Base-by-base conservation (phyloP, 441 rosid species). In the Erysimum pusillum region DNA sequence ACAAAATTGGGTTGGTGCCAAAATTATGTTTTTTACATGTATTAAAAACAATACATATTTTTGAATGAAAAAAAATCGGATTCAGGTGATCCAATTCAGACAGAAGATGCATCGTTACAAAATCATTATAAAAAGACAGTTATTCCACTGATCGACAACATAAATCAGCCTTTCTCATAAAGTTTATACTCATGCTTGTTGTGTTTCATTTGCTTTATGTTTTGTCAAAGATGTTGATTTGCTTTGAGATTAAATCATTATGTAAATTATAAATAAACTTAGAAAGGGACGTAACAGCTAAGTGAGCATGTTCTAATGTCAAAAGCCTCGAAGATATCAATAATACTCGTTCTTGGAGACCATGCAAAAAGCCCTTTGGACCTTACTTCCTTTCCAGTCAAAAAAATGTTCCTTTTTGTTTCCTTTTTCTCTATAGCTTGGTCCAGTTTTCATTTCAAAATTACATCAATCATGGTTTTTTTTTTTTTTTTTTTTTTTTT, bases 291-390 rank as follows among this genome's bases (percentile, higher is more conserved):
- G 56, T 70, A 42, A 69, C 64, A 69, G 42, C 64, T 69, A 56
- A 28, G 34, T 60, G 56, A 61, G 60, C 60, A 59, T 62, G 44
- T 61, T 65, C 58, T 65, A 59, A 64, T 85, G 88, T 87, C 58
- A 82, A 86, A 87, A 81, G 90, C 80, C 83, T 83, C 85, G 48
- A 83, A 85, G 39, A 79, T 81, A 77, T 70, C 85, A 87, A 83
- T 87, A 83, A 87, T 88, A 60, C 82, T 81, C 53, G 44, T 84
- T 71, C 90, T 91, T 77, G 91, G 87, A 87, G 97, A 89, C 92
- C 87, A 88, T 91, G 94, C 86, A 86, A 85, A 87, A 86, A 17
- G 86, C 77, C 62, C 73, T 74, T 84, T 79, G 41, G 31, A 49
- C 49, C 15, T 66, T 79, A 73, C 61, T 64, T 62, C 75, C 69